Conservation (phyloP, 2,329 filamentous ascomycete species). For the Colletotrichum gloeosporioides region DNA sequence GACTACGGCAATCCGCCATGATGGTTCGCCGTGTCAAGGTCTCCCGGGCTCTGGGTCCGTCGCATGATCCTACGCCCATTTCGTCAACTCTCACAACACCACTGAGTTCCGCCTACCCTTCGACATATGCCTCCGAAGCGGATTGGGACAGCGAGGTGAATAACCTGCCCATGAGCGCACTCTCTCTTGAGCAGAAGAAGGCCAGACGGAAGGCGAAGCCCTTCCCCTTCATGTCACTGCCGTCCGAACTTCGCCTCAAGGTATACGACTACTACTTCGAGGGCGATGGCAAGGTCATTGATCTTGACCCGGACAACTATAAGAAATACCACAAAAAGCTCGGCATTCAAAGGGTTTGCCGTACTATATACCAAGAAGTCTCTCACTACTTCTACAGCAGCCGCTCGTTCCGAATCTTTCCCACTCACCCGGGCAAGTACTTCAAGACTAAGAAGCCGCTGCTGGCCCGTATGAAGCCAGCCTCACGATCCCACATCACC, state of each 20-base stretch:
- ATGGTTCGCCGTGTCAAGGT: constrained; percentile 31
- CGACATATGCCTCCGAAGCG: constrained; percentile 41
- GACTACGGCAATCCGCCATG: background rate
- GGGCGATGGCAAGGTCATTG: constrained; percentile 59
- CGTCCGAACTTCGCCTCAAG: constrained; percentile 71
- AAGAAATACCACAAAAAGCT: constrained; percentile 65
- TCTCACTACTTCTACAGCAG: constrained; percentile 70
- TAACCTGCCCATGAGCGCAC: constrained; percentile 44
- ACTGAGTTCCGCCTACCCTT: constrained; percentile 39
- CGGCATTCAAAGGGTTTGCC: constrained; percentile 65
- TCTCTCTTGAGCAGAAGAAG: constrained; percentile 40
- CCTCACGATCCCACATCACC: constrained; percentile 65
- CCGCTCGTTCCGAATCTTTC: constrained; percentile 70
- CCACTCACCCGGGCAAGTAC: constrained; percentile 66
- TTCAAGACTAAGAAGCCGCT: constrained; percentile 78
- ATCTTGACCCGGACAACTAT: constrained; percentile 72
- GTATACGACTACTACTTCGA: constrained; percentile 71
- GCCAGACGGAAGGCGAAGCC: constrained; percentile 36
- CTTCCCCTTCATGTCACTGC: constrained; percentile 72
- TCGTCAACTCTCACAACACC: constrained; percentile 39
- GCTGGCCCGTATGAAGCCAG: constrained; percentile 67
- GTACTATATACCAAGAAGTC: constrained; percentile 66
- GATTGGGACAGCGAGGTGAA: constrained; percentile 47
- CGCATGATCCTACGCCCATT: constrained; percentile 17
- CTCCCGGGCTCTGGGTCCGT: constrained; percentile 32